Conservation (phyloP, 352 stramenopile species). For the Aphanomyces astaci region DNA sequence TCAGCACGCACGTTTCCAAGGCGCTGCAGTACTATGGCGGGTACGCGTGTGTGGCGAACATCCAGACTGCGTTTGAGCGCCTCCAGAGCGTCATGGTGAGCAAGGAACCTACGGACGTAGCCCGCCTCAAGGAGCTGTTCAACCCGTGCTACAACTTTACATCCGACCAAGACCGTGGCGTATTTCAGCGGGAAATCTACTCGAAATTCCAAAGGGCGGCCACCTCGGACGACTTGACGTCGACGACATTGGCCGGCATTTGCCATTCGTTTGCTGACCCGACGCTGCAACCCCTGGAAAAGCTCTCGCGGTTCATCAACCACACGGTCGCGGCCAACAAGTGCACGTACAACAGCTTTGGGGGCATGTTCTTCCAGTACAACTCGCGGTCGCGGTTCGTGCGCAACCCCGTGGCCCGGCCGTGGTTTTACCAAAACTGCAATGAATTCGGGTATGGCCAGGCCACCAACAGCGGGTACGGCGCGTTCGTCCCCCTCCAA, state of each 20-base stretch:
- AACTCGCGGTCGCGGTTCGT: slow-evolving; percentile 28
- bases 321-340: too few relatives aligned
- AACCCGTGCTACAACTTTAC: slow-evolving; percentile 1
- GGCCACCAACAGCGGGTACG: slow-evolving; percentile 37
- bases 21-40: slow-evolving; percentile 60
- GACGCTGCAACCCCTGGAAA: slow-evolving; percentile 6
- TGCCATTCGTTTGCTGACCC: not conserved
- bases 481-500: slow-evolving; percentile 43
- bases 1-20: slow-evolving; percentile 67
- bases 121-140: slow-evolving; percentile 18
- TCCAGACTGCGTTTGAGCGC: slow-evolving; percentile 45
- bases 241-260: not conserved
- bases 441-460: slow-evolving; percentile 75
- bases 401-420: slow-evolving; percentile 28
- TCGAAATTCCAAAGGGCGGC: slow-evolving; percentile 1
- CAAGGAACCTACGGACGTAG: slow-evolving; percentile 3
- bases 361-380: not conserved
- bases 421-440: slow-evolving; percentile 53
- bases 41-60: slow-evolving; percentile 43
- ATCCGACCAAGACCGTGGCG: slow-evolving; percentile 17
- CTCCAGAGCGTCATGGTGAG: slow-evolving; percentile 5
- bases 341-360: too few relatives aligned
- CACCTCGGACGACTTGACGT: not conserved
- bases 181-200: slow-evolving; percentile 39
- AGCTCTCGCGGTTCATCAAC: slow-evolving; percentile 6